Evolutionary conservation across 169 alveolate species (phyloP).

Genomic region (Plasmodium coatneyi): DNA sequence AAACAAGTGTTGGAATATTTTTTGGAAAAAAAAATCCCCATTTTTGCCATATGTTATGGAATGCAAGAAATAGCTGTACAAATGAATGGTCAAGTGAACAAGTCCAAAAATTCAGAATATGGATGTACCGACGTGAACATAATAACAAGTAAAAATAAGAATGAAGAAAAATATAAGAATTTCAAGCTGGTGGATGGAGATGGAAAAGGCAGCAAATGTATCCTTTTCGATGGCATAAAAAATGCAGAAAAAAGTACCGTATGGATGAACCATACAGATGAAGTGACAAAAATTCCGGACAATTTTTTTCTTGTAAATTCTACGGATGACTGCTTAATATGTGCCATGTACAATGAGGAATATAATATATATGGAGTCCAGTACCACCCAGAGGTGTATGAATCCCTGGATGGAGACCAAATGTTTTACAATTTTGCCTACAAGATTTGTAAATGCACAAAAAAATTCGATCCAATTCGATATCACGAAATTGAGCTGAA

Average conservation of each 20-base stretch:
- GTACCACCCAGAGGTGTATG: constrained; percentile 84
- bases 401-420: constrained; percentile 75
- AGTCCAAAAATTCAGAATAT: constrained; percentile 74
- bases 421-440: constrained; percentile 80
- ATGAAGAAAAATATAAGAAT: constrained; percentile 21
- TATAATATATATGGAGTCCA: constrained; percentile 76
- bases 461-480: constrained; percentile 74
- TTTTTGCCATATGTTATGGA: constrained; percentile 81
- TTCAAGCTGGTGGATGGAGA: constrained; percentile 23
- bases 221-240: constrained; percentile 72
- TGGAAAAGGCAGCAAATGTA: not conserved
- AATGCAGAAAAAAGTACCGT: constrained; percentile 36
- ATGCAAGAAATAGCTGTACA: constrained; percentile 80
- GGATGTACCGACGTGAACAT: constrained; percentile 59
- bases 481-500: constrained; percentile 77
- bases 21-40: constrained; percentile 77
- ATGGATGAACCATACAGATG: constrained; percentile 79
- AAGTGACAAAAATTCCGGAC: constrained; percentile 75
- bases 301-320: constrained; percentile 76
- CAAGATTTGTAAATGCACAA: constrained; percentile 78
- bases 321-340: constrained; percentile 69
- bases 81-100: constrained; percentile 78
- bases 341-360: constrained; percentile 76
- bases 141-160: constrained; percentile 52
- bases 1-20: constrained; percentile 72